These are phyloP conservation scores for Chlorella sorokiniana DNA, from an alignment of 139 green algal genomes.

Conservation along the genomic window DNA sequence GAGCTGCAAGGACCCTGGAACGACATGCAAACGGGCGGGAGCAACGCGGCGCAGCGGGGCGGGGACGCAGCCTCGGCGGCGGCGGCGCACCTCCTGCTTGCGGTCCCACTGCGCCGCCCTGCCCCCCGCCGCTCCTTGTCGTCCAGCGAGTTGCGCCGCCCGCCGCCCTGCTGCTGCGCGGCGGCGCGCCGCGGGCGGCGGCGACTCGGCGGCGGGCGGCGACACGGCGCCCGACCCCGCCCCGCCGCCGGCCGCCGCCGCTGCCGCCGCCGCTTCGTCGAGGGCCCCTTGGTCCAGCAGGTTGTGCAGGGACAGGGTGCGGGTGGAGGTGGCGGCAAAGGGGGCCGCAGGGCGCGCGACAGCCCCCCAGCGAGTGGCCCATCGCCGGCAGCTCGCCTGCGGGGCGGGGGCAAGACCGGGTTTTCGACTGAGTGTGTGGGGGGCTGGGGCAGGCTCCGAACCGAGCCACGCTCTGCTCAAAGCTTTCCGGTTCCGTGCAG, in stretches of 20 bases:
- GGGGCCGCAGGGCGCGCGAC: constrained; percentile 18
- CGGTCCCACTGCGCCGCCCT: constrained; percentile 54
- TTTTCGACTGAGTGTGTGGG: too few relatives aligned
- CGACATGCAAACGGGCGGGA: too few relatives aligned
- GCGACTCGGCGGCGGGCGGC: neutral
- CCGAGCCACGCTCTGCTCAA: too few relatives aligned
- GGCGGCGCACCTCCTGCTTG: constrained; percentile 47
- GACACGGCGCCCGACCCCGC: neutral
- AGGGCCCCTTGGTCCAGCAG: constrained; percentile 74
- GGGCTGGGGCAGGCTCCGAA: too few relatives aligned
- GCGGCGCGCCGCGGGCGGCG: neutral
- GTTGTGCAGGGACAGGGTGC: constrained; percentile 77
- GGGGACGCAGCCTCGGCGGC: too few relatives aligned
- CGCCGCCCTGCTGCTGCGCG: neutral
- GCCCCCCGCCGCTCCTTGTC: constrained; percentile 16
- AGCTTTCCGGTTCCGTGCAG: too few relatives aligned
- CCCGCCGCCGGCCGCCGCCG: neutral
- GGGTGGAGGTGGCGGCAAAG: constrained; percentile 48
- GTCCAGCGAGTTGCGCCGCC: neutral
- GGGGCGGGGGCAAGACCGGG: neutral
- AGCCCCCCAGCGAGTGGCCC: constrained; percentile 25
- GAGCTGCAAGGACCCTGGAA: too few relatives aligned
- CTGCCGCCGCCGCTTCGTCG: constrained; percentile 41
- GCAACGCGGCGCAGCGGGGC: too few relatives aligned
- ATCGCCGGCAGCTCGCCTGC: neutral